These are phyloP conservation scores for Plasmopara muralis DNA, from an alignment of 352 stramenopile genomes.

Conservation along the genomic window DNA sequence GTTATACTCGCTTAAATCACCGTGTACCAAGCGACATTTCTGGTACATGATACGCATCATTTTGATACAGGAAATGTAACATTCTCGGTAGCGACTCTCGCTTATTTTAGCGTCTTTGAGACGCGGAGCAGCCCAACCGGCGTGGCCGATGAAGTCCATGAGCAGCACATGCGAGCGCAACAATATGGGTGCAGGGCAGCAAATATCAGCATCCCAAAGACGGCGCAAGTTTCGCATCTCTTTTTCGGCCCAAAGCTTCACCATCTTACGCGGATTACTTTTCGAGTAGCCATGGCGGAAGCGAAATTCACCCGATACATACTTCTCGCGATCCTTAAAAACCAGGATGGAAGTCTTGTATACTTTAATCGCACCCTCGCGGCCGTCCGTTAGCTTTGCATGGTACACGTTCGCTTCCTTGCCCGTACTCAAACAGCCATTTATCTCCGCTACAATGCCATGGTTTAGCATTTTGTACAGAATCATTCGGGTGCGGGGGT, in stretches of 20 bases:
- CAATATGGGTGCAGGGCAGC: slow-evolving; percentile 88
- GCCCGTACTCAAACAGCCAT: slow-evolving; percentile 98
- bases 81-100: slow-evolving; percentile 88
- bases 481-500: slow-evolving; percentile 98
- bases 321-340: slow-evolving; percentile 99
- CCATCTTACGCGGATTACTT: slow-evolving; percentile 98
- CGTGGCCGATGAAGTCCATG: slow-evolving; percentile 98
- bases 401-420: slow-evolving; percentile 99
- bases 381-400: slow-evolving; percentile 63
- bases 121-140: slow-evolving; percentile 92
- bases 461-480: slow-evolving; percentile 98
- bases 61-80: slow-evolving; percentile 92
- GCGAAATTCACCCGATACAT: slow-evolving; percentile 97
- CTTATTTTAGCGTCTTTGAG: slow-evolving; percentile 93
- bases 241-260: slow-evolving; percentile 99
- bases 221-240: slow-evolving; percentile 98
- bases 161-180: slow-evolving; percentile 97
- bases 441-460: slow-evolving; percentile 94
- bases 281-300: slow-evolving; percentile 96
- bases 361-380: slow-evolving; percentile 80
- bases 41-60: slow-evolving; percentile 98
- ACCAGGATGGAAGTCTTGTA: slow-evolving; percentile 93
- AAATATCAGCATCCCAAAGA: slow-evolving; percentile 88
- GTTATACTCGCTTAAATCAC: slow-evolving; percentile 99
- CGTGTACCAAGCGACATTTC: slow-evolving; percentile 95